Conservation (phyloP, 139 green algal species). For the Chlamydomonas incerta region DNA sequence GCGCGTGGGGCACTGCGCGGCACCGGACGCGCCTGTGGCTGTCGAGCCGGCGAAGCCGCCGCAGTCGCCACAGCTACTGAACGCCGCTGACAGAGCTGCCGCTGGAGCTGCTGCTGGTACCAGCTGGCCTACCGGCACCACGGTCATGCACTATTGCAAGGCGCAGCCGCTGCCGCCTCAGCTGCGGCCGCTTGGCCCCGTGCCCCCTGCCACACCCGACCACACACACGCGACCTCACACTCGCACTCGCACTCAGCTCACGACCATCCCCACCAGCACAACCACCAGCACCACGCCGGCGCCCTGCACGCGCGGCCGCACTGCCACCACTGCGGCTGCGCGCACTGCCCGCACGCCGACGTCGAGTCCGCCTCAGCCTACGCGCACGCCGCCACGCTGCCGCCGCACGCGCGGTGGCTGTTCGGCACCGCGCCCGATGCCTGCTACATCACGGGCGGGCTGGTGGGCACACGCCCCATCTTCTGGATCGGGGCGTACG, state of each 20-base stretch:
- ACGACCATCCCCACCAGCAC: too few species aligned
- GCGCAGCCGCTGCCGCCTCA: constrained; percentile 8
- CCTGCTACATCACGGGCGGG: constrained; percentile 49
- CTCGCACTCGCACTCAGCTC: too few species aligned
- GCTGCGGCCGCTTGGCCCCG: too few species aligned
- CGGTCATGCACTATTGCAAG: constrained; percentile 37
- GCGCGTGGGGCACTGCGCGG: constrained; percentile 13
- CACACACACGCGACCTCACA: too few species aligned
- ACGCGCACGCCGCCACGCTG: not conserved
- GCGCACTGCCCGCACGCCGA: constrained; percentile 2
- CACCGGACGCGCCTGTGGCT: not conserved
- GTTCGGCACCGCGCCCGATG: constrained; percentile 54
- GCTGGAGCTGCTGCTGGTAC: too few species aligned
- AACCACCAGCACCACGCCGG: too few species aligned
- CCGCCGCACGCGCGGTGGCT: constrained; percentile 8
- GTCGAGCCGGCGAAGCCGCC: not conserved
- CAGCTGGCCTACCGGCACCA: too few species aligned
- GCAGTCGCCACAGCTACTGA: too few species aligned
- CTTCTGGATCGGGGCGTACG: constrained; percentile 61
- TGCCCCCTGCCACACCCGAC: not conserved
- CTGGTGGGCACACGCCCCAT: constrained; percentile 34
- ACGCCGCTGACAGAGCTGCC: too few species aligned
- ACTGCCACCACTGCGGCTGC: too few species aligned
- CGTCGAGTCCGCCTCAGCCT: not conserved
- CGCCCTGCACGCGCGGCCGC: too few species aligned